These are phyloP conservation scores for Moricandia moricandioides DNA, from an alignment of 345 rosid genomes.

Conservation along the genomic window DNA sequence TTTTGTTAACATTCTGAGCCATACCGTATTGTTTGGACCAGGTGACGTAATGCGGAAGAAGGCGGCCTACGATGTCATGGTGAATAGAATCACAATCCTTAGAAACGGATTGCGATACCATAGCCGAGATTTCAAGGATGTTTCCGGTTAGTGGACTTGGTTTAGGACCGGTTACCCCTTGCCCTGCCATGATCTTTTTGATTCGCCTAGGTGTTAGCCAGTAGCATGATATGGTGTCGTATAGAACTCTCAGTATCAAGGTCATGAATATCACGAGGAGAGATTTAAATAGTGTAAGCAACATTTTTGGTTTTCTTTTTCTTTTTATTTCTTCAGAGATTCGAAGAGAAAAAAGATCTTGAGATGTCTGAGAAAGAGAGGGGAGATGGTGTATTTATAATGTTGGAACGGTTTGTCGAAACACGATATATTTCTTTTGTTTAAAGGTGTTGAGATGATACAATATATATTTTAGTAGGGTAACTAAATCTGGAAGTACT, in stretches of 20 bases:
- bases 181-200: conserved; percentile 67
- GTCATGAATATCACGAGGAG: conserved; percentile 38
- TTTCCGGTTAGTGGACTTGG: conserved; percentile 79
- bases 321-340: neutral
- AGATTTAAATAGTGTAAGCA: conserved; percentile 27
- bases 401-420: neutral
- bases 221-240: conserved; percentile 63
- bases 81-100: conserved; percentile 56
- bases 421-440: neutral
- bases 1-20: conserved; percentile 1
- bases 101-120: conserved; percentile 61
- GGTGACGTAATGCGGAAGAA: conserved; percentile 74
- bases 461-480: neutral
- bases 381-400: conserved; percentile 14
- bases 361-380: neutral
- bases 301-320: conserved; percentile 14
- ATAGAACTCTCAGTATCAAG: conserved; percentile 41
- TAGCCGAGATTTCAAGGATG: conserved; percentile 60
- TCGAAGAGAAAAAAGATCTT: neutral
- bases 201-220: conserved; percentile 78
- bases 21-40: conserved; percentile 84
- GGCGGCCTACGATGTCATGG: conserved; percentile 81
- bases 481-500: conserved; percentile 5
- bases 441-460: neutral
- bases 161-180: conserved; percentile 88